Evolutionary conservation across 2,329 filamentous ascomycete genomes (phyloP), one percentile per base, ranked within the genome.

Genomic region (Colletotrichum eleusines): DNA sequence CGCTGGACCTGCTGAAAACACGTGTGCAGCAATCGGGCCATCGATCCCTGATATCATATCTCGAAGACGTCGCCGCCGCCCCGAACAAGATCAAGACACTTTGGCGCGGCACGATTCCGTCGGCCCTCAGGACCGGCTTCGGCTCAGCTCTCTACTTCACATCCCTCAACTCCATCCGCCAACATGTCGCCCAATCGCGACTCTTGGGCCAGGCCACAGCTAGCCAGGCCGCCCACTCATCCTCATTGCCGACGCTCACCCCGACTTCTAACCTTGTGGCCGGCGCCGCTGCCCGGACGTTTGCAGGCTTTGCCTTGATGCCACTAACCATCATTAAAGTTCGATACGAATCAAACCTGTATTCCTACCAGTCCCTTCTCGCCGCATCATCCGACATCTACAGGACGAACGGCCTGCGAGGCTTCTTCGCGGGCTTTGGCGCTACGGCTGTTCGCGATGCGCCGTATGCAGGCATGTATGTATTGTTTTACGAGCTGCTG

Each of bases 321-420:
- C 96, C 96, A 1, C 89, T 98, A 72, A 99, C 96, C 1, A 92
- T 99, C 54, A 91, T 99, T 77, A 99, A 99, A 79, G 96, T 98
- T 53, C 93, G 96, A 54, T 98, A 97, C 78, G 96, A 99, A 81
- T 95, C 92, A 33, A 94, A 88, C 72, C 84, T 95, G 53, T 99
- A 98, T 83, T 84, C 89, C 3, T 98, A 98, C 82, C 87, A 87
- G 31, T 95, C 94, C 1, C 84, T 98, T 31, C 81, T 87, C 50
- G 86, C 89, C 46, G 96, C 96, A 0, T 90, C 88, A 1, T 84
- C 84, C 42, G 94, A 96, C 75, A 98, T 98, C 35, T 82, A 91
- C 63, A 85, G 86, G 9, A 88, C 84, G 0, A 91, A 95, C 75
- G 95, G 96, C 0, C 66, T 93, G 4, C 89, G 91, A 38, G 96